Percentiles rank a stretch among this genome's conserved stretches.
Conservation (phyloP, 805 yeast species). For the Metschnikowia colocasiae region DNA sequence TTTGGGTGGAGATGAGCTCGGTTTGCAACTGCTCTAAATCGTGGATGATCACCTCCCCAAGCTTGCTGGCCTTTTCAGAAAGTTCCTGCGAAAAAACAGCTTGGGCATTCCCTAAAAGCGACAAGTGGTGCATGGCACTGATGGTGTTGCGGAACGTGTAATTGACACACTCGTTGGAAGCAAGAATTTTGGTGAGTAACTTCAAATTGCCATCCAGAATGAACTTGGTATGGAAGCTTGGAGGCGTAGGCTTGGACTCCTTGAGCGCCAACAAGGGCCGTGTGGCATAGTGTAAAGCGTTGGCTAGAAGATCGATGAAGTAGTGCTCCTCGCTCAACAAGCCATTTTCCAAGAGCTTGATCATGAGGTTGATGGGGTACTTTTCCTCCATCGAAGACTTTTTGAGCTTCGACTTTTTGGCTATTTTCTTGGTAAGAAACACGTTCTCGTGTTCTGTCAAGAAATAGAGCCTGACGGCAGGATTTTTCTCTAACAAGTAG, state of each 20-base stretch:
- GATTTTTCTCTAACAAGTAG: conserved; percentile 61
- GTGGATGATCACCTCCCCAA: conserved; percentile 51
- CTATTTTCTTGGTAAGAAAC: conserved; percentile 31
- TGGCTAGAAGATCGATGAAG: conserved; percentile 71
- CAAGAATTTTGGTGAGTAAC: conserved; percentile 61
- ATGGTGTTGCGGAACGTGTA: conserved; percentile 81
- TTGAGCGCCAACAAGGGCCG: conserved; percentile 58
- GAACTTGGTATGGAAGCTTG: conserved; percentile 29
- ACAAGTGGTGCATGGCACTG: conserved; percentile 73
- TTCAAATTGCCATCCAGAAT: conserved; percentile 62
- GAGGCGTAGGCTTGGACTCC: conserved; percentile 34
- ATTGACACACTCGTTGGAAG: conserved; percentile 80
- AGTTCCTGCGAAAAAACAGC: conserved; percentile 64
- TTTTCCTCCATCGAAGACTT: conserved; percentile 37
- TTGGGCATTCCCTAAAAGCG: conserved; percentile 58
- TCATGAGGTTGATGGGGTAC: conserved; percentile 70
- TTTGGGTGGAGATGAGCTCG: conserved; percentile 33
- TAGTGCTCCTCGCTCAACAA: conserved; percentile 69
- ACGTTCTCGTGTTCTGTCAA: conserved; percentile 66
- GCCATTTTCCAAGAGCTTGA: conserved; percentile 58
- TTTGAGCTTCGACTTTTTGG: conserved; percentile 32
- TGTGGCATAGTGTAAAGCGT: conserved; percentile 73
- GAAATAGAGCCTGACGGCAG: conserved; percentile 68
- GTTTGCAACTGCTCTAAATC: conserved; percentile 52
- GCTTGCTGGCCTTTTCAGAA: conserved; percentile 55